Percentiles rank a stretch among this genome's conserved stretches.
These are phyloP conservation scores for Chalciporus chontae DNA, from an alignment of 768 basidiomycete genomes.

Conservation along the genomic window DNA sequence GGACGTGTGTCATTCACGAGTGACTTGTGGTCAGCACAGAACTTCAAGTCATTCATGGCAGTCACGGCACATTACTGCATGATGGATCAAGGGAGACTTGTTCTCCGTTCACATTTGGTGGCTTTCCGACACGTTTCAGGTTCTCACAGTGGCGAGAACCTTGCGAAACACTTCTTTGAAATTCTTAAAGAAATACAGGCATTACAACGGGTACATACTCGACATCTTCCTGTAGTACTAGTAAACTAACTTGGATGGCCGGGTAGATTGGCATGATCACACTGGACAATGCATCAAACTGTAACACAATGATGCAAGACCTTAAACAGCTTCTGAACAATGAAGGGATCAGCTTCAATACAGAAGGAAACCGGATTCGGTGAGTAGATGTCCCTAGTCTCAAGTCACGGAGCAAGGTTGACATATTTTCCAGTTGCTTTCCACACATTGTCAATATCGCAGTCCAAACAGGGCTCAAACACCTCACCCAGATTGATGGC, in stretches of 20 bases:
- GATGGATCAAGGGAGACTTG: neutral
- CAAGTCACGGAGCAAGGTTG: too few species aligned
- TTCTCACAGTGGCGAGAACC: conserved; percentile 8
- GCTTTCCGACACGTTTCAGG: conserved; percentile 16
- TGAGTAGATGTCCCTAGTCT: too few species aligned
- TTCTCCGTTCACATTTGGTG: conserved; percentile 7
- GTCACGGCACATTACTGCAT: neutral
- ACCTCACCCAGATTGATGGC: neutral
- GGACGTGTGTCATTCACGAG: neutral
- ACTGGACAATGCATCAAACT: neutral
- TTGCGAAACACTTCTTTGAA: conserved; percentile 1
- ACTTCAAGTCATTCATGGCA: neutral
- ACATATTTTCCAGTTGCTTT: neutral
- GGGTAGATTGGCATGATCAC: neutral
- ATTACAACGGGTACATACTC: neutral
- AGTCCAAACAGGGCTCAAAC: neutral
- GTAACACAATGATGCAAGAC: neutral
- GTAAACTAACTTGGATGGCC: neutral
- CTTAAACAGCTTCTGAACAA: neutral
- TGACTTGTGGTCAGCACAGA: neutral
- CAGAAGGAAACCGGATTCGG: too few species aligned
- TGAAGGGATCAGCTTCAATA: neutral
- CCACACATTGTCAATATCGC: neutral
- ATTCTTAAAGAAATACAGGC: neutral
- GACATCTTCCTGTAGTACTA: neutral